These are phyloP conservation scores for Talaromyces sp. DNA, from an alignment of 2,329 filamentous ascomycete genomes.

Conservation along the genomic window DNA sequence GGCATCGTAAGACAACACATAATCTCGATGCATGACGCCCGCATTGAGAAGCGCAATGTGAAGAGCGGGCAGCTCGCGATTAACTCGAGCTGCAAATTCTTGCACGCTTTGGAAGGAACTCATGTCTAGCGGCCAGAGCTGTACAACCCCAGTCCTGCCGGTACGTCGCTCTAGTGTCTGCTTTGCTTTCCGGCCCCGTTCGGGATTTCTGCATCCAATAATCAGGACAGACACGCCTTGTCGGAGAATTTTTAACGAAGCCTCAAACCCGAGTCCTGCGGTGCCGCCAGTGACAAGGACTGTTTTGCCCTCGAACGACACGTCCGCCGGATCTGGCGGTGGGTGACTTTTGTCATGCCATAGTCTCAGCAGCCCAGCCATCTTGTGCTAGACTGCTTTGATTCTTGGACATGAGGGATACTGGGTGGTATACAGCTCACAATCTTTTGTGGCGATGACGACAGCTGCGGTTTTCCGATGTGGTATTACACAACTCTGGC, in stretches of 20 bases:
- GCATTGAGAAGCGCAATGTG: conserved; percentile 45
- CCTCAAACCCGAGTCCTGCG: conserved; percentile 47
- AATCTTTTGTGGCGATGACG: background rate
- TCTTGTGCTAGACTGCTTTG: background rate
- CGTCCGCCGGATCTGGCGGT: conserved; percentile 29
- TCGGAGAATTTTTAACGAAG: conserved; percentile 43
- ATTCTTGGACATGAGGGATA: background rate
- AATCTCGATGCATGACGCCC: conserved; percentile 37
- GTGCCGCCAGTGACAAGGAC: conserved; percentile 49
- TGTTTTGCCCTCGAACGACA: conserved; percentile 41
- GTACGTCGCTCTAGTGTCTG: conserved; percentile 29
- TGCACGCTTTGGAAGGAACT: conserved; percentile 41
- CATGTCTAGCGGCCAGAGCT: conserved; percentile 45
- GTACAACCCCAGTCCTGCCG: conserved; percentile 29
- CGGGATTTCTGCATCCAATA: conserved; percentile 40
- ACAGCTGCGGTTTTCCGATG: background rate
- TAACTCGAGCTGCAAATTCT: conserved; percentile 35
- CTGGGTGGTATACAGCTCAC: background rate
- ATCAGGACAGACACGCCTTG: conserved; percentile 41
- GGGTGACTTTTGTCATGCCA: conserved; percentile 17
- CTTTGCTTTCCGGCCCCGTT: conserved; percentile 41
- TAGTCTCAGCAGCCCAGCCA: conserved; percentile 8
- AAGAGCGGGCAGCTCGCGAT: conserved; percentile 30
- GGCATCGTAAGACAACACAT: conserved; percentile 34
- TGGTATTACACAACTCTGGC: background rate